These are phyloP conservation scores for Quambalaria eucalypti DNA, from an alignment of 1,284 basidiomycete species.

Conservation along the genomic window DNA sequence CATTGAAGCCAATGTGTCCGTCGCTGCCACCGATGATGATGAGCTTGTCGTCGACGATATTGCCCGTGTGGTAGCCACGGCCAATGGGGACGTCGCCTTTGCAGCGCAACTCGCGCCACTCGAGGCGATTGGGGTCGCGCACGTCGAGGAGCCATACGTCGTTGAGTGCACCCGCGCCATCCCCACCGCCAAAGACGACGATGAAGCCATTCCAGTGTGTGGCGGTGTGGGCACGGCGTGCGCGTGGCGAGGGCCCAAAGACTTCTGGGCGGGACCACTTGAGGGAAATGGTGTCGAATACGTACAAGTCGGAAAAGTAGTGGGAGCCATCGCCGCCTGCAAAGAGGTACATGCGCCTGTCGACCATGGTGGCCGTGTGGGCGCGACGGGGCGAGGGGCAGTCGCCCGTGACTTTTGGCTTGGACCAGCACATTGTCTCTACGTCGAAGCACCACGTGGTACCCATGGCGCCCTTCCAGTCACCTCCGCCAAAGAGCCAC, in stretches of 20 bases:
- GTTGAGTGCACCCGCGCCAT: conserved; percentile 75
- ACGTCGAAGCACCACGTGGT: conserved; percentile 80
- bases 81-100: conserved; percentile 50
- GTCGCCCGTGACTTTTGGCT: conserved; percentile 64
- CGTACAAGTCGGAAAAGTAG: conserved; percentile 59
- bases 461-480: conserved; percentile 64
- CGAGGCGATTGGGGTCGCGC: conserved; percentile 53
- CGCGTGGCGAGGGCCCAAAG: conserved; percentile 51
- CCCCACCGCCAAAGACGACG: conserved; percentile 84
- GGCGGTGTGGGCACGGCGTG: conserved; percentile 76
- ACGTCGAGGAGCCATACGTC: conserved; percentile 82
- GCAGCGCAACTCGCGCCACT: conserved; percentile 53
- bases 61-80: conserved; percentile 82
- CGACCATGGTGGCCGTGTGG: conserved; percentile 76
- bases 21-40: conserved; percentile 64
- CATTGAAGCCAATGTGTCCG: conserved; percentile 61
- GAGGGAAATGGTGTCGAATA: conserved; percentile 61
- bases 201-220: conserved; percentile 66
- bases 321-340: conserved; percentile 72
- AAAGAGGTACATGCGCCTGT: conserved; percentile 66
- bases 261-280: conserved; percentile 26
- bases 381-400: conserved; percentile 72
- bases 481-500: conserved; percentile 83
- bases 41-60: conserved; percentile 73
- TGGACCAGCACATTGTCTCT: conserved; percentile 82